A percentile compares a stretch with the other conserved stretches of the same genome.
phyloP scores from a whole-genome alignment of 371 early-diverging fungal genomes.

The Syncephalis fuscata region DNA sequence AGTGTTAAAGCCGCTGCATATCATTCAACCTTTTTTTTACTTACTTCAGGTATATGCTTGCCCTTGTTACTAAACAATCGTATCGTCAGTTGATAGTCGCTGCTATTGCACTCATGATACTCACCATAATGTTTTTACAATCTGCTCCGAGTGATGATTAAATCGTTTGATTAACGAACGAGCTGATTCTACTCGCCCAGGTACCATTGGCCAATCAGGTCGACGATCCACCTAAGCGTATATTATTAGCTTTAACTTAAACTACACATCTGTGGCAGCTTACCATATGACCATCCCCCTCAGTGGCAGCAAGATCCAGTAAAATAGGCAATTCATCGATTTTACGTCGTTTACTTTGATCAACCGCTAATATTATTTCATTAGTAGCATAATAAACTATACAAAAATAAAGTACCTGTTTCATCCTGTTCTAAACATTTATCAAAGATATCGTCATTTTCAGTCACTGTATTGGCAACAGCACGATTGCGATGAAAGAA shows the following conservation, averaged over 20 bases:
- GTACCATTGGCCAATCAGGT: constrained; percentile 79
- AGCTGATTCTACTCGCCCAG: constrained; percentile 43
- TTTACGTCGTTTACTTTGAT: constrained; percentile 16
- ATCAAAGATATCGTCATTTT: constrained; percentile 73
- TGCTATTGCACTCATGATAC: not conserved
- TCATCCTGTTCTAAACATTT: constrained; percentile 67
- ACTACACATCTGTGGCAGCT: constrained; percentile 1
- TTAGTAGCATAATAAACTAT: too few species aligned
- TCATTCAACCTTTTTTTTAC: not conserved
- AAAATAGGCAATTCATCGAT: constrained; percentile 38
- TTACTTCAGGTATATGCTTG: not conserved
- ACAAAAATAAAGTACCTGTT: constrained; percentile 32
- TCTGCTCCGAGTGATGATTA: constrained; percentile 79
- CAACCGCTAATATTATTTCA: not conserved
- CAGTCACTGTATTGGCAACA: constrained; percentile 29
- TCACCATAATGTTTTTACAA: constrained; percentile 8
- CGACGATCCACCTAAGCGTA: constrained; percentile 44
- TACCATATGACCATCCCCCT: constrained; percentile 59
- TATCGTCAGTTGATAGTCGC: not conserved
- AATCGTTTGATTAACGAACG: constrained; percentile 73
- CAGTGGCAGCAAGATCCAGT: constrained; percentile 63
- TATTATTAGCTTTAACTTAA: not conserved
- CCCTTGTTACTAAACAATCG: not conserved
- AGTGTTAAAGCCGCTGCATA: not conserved
- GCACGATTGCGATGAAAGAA: constrained; percentile 72